Percentiles rank a stretch among this genome's conserved stretches.
Conservation (phyloP, 169 alveolate genomes). For the Plasmodium gonderi region DNA sequence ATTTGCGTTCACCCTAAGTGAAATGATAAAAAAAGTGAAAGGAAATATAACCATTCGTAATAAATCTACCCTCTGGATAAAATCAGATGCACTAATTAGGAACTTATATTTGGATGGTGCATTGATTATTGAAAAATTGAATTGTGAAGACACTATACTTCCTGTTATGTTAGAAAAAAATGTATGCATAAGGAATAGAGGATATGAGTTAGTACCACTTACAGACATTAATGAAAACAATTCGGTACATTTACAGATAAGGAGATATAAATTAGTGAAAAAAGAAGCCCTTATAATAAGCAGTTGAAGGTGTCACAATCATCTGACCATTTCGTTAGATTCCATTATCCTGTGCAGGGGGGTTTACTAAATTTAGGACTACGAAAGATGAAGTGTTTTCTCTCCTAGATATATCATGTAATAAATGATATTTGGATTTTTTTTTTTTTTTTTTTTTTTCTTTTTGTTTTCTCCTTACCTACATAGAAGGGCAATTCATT, state of each 20-base stretch:
- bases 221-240: not conserved
- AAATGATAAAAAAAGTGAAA: conserved; percentile 40
- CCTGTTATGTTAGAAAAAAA: conserved; percentile 52
- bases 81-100: conserved; percentile 48
- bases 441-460: not conserved
- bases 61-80: conserved; percentile 52
- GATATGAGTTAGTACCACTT: conserved; percentile 21
- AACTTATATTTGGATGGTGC: conserved; percentile 48
- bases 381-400: too few relatives aligned
- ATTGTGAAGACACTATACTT: not conserved
- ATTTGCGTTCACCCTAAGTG: conserved; percentile 60
- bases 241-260: not conserved
- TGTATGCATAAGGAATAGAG: conserved; percentile 33
- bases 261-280: conserved; percentile 30
- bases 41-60: conserved; percentile 43
- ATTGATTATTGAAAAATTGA: conserved; percentile 13
- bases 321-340: too few relatives aligned
- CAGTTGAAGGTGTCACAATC: not conserved
- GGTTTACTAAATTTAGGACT: too few relatives aligned
- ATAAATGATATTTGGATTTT: not conserved
- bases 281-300: conserved; percentile 34
- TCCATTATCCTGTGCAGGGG: too few relatives aligned
- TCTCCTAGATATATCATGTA: too few relatives aligned
- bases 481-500: too few relatives aligned
- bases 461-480: not conserved